phyloP scores from a whole-genome alignment of 1,139 yeast species.

The Hyphopichia khmerensis region DNA sequence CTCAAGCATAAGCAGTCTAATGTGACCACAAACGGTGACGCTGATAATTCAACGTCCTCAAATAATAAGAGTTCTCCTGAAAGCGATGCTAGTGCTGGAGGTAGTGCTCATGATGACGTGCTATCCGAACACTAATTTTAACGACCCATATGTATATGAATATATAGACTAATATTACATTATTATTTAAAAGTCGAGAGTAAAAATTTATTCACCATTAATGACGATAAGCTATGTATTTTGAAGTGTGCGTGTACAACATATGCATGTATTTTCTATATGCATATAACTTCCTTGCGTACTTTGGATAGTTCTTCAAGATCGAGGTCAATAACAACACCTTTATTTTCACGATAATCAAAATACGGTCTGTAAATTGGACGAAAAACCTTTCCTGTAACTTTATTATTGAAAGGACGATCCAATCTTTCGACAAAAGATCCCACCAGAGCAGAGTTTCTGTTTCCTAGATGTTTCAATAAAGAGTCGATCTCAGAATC shows the following conservation, averaged over 20 bases:
- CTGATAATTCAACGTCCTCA: conserved; percentile 4
- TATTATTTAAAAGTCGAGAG: neutral
- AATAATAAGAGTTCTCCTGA: conserved; percentile 3
- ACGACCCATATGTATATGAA: neutral
- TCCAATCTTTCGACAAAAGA: conserved; percentile 22
- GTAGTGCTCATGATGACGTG: neutral
- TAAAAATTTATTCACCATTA: no score
- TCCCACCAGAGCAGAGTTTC: conserved; percentile 5
- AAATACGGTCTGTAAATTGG: conserved; percentile 39
- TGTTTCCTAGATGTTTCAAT: conserved; percentile 6
- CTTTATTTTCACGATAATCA: conserved; percentile 27
- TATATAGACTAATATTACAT: neutral
- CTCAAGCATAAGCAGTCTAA: conserved; percentile 16
- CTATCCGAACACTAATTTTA: neutral
- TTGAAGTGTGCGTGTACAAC: no score
- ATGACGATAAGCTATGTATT: no score
- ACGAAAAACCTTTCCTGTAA: conserved; percentile 43
- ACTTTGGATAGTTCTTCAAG: conserved; percentile 27
- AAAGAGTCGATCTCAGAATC: conserved; percentile 14
- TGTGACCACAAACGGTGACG: conserved; percentile 9
- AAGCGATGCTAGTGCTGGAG: neutral
- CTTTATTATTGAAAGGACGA: conserved; percentile 36
- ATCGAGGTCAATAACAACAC: conserved; percentile 34
- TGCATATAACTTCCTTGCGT: conserved; percentile 14
- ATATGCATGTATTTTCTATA: conserved; percentile 9